A percentile compares a stretch with the other conserved stretches of the same genome.
Conservation (phyloP, 768 basidiomycete genomes). For the Lanmaoa pseudosensibilis region DNA sequence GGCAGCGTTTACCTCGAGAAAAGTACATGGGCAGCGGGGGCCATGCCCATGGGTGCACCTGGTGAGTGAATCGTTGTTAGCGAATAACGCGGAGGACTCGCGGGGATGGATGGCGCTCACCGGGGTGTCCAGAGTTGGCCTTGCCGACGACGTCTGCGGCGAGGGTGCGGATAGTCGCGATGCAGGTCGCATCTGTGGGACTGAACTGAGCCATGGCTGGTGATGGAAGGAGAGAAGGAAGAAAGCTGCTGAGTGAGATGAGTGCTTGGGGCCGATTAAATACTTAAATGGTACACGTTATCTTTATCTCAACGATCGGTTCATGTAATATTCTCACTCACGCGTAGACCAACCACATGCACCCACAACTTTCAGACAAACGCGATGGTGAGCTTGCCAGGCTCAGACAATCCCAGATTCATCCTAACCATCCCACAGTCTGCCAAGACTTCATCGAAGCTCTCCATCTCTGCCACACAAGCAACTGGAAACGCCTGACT, state of each 20-base stretch:
- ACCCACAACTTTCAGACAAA: constrained; percentile 71
- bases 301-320: background rate
- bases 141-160: constrained; percentile 77
- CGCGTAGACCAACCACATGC: constrained; percentile 43
- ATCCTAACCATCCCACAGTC: constrained; percentile 38
- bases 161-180: constrained; percentile 75
- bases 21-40: constrained; percentile 77
- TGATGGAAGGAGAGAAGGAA: constrained; percentile 11
- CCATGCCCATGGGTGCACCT: constrained; percentile 96
- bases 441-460: constrained; percentile 80
- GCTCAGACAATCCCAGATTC: background rate
- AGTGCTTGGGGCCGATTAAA: constrained; percentile 3
- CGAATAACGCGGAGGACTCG: background rate
- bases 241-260: constrained; percentile 2
- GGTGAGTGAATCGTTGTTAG: constrained; percentile 1
- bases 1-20: constrained; percentile 58
- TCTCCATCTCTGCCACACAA: constrained; percentile 67
- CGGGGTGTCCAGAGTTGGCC: constrained; percentile 94
- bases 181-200: constrained; percentile 52
- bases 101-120: constrained; percentile 25
- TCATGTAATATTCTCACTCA: constrained; percentile 1
- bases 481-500: constrained; percentile 61
- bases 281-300: constrained; percentile 1
- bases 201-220: constrained; percentile 41
- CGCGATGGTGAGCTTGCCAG: constrained; percentile 44